Evolutionary conservation across 495 filamentous ascomycete species (phyloP), one percentile per base, ranked within the genome.

Genomic region (Penicillium chermesinum): DNA sequence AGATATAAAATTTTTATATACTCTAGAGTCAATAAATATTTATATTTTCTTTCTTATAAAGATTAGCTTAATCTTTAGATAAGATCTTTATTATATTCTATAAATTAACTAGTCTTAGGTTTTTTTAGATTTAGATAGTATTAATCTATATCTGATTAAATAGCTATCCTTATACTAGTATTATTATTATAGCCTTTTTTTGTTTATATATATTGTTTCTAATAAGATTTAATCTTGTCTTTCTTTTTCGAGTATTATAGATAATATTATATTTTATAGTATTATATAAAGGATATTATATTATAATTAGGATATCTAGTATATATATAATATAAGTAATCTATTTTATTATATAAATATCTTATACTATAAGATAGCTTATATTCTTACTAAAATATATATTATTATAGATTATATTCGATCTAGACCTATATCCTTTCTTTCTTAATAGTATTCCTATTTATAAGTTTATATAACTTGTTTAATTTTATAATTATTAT

Each of bases 11-110:
- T 39, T 39, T 10, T 19, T 38, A 34, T 25, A 55, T 21, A 36
- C 19, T 13, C 30, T 56, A 38, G 58, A 18, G 34, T 19, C 13
- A 20, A 53, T 49, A 21, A 55, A 50, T 48, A 38, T 56, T 44
- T 41, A 17, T 17, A 39, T 17, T 3, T 5, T 39, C 19, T 17
- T 17, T 39, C 19, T 19, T 19, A 39, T 3, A 17, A 39, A 17
- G 10, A 30, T 30, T 5, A 30, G 25, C 4, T 30, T 30, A 30
- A 30, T 30, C 5, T 30, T 30, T 5, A 30, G 25, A 30, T 30
- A 30, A 30, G 25, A 30, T 30, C 25, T 30, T 10, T 30, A 30
- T 30, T 30, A 30, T 5, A 30, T 5, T 30, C 25, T 30, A 30
- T 30, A 30, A 5, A 30, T 19, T 39, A 8, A 17, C 19, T 10